Evolutionary conservation across 1,139 yeast genomes (phyloP).

Genomic region (Pichia sp.): DNA sequence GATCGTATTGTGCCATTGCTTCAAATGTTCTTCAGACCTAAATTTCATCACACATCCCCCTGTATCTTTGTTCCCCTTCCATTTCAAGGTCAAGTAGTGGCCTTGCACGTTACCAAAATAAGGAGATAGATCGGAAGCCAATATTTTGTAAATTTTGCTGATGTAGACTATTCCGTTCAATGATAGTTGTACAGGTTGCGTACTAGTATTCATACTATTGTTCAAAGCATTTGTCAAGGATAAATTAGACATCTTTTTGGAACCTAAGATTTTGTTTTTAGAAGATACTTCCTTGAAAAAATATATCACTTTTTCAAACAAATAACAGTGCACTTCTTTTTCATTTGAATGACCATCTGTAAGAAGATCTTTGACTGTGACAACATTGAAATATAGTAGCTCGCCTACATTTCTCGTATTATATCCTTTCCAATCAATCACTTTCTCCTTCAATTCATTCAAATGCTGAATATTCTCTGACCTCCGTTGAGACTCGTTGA

Average conservation of each 20-base stretch:
- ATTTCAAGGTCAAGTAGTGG: slow-evolving; percentile 62
- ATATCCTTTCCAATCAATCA: slow-evolving; percentile 93
- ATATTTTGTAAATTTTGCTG: slow-evolving; percentile 26
- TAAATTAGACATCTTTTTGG: slow-evolving; percentile 42
- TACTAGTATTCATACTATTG: not conserved
- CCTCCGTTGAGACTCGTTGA: slow-evolving; percentile 90
- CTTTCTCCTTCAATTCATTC: slow-evolving; percentile 65
- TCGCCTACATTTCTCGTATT: slow-evolving; percentile 80
- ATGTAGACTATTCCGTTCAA: slow-evolving; percentile 32
- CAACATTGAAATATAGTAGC: slow-evolving; percentile 70
- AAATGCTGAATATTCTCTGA: slow-evolving; percentile 79
- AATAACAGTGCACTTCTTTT: slow-evolving; percentile 82
- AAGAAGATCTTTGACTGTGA: slow-evolving; percentile 59
- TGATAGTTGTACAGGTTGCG: slow-evolving; percentile 21
- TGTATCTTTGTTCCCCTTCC: slow-evolving; percentile 75
- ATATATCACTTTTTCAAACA: slow-evolving; percentile 82
- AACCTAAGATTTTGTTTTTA: slow-evolving; percentile 32
- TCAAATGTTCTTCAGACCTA: slow-evolving; percentile 64
- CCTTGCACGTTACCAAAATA: slow-evolving; percentile 37
- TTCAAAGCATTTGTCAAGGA: slow-evolving; percentile 20
- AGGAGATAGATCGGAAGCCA: slow-evolving; percentile 27
- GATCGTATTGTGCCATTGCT: slow-evolving; percentile 57
- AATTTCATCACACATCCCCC: slow-evolving; percentile 70
- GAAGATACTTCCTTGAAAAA: slow-evolving; percentile 45
- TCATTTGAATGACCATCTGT: slow-evolving; percentile 58